Evolutionary conservation across 2,329 filamentous ascomycete species (phyloP).

Genomic region (Monosporascus sp.): DNA sequence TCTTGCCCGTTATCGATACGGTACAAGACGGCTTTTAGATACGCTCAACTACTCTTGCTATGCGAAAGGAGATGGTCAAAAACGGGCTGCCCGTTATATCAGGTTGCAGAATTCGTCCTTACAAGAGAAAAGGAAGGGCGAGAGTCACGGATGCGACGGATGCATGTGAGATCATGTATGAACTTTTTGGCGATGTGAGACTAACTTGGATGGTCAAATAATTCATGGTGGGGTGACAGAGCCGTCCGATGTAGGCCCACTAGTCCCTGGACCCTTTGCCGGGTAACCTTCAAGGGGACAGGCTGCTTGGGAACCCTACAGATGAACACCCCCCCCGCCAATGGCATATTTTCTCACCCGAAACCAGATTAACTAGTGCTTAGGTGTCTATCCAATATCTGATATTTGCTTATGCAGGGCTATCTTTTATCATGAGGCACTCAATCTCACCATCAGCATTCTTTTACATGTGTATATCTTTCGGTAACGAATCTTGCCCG

Average conservation of each 20-base stretch:
- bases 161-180: too few species aligned
- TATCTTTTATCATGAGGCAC: not conserved
- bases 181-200: too few species aligned
- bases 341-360: not conserved
- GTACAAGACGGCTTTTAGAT: not conserved
- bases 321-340: not conserved
- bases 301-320: not conserved
- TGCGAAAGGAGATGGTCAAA: too few species aligned
- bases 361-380: not conserved
- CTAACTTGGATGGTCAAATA: too few species aligned
- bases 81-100: too few species aligned
- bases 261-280: not conserved
- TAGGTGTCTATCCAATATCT: not conserved
- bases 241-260: too few species aligned
- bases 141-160: too few species aligned
- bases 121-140: too few species aligned
- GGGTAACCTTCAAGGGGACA: not conserved
- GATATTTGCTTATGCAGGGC: not conserved
- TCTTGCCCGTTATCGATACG: constrained; percentile 33
- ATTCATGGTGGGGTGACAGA: too few species aligned
- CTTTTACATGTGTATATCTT: not conserved
- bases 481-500: too few species aligned
- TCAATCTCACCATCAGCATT: not conserved
- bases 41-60: too few species aligned
- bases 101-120: too few species aligned